A percentile compares a stretch with the other conserved stretches of the same genome.
Conservation (phyloP, 345 rosid species). For the Rhizophora apiculata region DNA sequence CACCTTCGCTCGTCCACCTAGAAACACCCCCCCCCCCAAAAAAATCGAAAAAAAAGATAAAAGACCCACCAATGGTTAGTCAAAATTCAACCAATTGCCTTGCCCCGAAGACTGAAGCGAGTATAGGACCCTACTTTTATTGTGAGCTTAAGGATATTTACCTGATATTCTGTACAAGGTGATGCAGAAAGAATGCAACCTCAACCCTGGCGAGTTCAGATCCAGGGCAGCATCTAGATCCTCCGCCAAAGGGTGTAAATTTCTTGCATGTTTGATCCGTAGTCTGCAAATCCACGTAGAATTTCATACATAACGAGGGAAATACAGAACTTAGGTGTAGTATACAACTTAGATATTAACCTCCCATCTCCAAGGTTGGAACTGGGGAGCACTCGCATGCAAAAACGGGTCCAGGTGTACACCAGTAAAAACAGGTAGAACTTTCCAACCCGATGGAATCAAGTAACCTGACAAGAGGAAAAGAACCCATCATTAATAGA, state of each 20-base stretch:
- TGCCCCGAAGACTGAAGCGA: too few relatives aligned
- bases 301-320: not conserved
- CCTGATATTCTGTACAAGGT: constrained; percentile 56
- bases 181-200: constrained; percentile 59
- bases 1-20: constrained; percentile 44
- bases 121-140: too few relatives aligned
- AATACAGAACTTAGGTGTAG: too few relatives aligned
- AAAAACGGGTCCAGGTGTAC: constrained; percentile 50
- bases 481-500: constrained; percentile 1
- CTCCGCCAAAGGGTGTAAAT: constrained; percentile 63
- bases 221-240: constrained; percentile 57
- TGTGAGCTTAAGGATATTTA: not conserved
- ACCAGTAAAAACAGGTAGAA: constrained; percentile 55
- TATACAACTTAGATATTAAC: constrained; percentile 18
- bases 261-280: constrained; percentile 49
- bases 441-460: constrained; percentile 61
- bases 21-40: not conserved
- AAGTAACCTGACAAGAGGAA: constrained; percentile 27
- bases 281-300: constrained; percentile 19
- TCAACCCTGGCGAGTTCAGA: constrained; percentile 64
- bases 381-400: constrained; percentile 39
- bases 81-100: too few relatives aligned
- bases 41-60: not conserved
- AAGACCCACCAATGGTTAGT: not conserved
- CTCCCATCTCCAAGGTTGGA: constrained; percentile 69